A percentile compares a stretch with the other conserved stretches of the same genome.
phyloP scores from a whole-genome alignment of 2,329 filamentous ascomycete genomes.

The Arthrobotrys musiformis region DNA sequence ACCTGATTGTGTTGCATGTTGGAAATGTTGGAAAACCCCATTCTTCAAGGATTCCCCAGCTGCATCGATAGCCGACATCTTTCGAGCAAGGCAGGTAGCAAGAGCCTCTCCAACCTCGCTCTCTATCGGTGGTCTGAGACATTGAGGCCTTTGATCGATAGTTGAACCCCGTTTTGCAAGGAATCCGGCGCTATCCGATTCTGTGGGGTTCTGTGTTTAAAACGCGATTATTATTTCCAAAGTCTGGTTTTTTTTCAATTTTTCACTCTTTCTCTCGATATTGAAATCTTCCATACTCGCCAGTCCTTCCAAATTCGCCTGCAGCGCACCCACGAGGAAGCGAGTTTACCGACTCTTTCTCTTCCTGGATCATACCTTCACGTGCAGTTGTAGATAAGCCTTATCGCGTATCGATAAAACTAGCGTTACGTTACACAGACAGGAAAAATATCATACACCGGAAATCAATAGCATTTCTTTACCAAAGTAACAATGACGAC shows the following conservation, averaged over 20 bases:
- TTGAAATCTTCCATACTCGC: neutral
- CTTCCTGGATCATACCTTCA: neutral
- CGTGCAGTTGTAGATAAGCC: conserved; percentile 31
- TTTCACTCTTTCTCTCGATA: neutral
- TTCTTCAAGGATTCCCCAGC: conserved; percentile 26
- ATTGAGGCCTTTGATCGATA: conserved; percentile 38
- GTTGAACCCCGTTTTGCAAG: neutral
- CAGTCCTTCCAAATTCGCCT: conserved; percentile 11
- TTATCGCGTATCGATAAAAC: conserved; percentile 47
- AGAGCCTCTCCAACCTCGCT: conserved; percentile 14
- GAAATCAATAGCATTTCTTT: neutral
- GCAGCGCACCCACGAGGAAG: neutral
- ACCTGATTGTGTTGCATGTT: conserved; percentile 29
- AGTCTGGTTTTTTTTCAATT: neutral
- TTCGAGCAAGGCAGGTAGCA: conserved; percentile 39
- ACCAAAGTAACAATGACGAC: conserved; percentile 49
- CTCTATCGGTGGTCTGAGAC: conserved; percentile 34
- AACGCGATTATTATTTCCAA: conserved; percentile 47
- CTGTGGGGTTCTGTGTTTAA: conserved; percentile 34
- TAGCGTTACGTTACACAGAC: conserved; percentile 44
- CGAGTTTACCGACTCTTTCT: neutral
- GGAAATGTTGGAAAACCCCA: conserved; percentile 20
- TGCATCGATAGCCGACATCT: conserved; percentile 40
- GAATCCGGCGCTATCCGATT: conserved; percentile 54
- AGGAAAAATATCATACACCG: neutral